A percentile compares a stretch with the other conserved stretches of the same genome.
Conservation (phyloP, 2,329 filamentous ascomycete genomes). For the Fonsecaea monophora region DNA sequence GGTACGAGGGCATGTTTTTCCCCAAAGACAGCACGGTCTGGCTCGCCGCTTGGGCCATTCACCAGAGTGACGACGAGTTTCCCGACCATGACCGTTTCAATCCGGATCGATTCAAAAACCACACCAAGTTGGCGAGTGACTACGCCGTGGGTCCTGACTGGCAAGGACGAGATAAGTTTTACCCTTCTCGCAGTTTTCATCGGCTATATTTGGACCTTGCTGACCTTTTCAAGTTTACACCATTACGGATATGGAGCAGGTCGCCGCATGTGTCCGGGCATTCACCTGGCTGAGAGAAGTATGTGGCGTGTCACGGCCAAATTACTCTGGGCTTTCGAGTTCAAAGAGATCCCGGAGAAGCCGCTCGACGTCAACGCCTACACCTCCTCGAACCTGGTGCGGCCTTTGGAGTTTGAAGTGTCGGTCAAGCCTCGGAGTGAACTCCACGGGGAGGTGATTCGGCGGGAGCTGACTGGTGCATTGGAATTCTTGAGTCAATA, state of each 20-base stretch:
- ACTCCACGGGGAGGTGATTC: constrained; percentile 10
- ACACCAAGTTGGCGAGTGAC: constrained; percentile 44
- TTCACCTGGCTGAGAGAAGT: constrained; percentile 60
- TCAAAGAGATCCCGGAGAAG: constrained; percentile 22
- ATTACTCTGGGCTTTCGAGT: constrained; percentile 59
- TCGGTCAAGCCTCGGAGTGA: constrained; percentile 17
- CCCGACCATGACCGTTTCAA: constrained; percentile 50
- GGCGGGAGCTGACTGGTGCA: constrained; percentile 16
- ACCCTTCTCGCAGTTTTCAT: too few species aligned
- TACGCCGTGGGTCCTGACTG: constrained; percentile 46
- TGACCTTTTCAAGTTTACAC: constrained; percentile 19
- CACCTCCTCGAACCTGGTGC: constrained; percentile 26
- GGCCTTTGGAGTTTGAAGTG: constrained; percentile 23
- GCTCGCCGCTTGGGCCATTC: constrained; percentile 54
- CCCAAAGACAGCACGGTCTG: constrained; percentile 56
- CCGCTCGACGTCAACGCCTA: constrained; percentile 27
- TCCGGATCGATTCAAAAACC: constrained; percentile 47
- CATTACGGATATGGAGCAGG: constrained; percentile 48
- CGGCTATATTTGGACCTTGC: too few species aligned
- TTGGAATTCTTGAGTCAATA: constrained; percentile 24
- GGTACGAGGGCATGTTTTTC: constrained; percentile 56
- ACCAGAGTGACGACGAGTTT: constrained; percentile 51
- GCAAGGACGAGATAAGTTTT: constrained; percentile 43
- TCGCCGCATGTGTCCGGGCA: constrained; percentile 55
- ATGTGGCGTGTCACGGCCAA: constrained; percentile 58